Conservation (phyloP, 305 asterid species). For the Fraxinus nigra region DNA sequence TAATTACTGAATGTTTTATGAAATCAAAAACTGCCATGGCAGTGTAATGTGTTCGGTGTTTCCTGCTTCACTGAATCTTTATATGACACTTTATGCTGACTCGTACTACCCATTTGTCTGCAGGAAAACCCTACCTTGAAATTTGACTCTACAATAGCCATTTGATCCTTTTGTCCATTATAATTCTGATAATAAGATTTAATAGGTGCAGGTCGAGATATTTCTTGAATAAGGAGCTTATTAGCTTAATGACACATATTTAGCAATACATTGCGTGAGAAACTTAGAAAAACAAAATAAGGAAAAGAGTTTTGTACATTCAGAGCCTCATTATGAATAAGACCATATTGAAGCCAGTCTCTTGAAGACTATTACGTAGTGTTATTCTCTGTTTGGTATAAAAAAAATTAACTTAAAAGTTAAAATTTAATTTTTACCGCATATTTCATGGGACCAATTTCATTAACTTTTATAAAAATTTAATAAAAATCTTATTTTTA, state of each 20-base stretch:
- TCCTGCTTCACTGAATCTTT: not conserved
- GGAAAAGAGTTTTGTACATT: not conserved
- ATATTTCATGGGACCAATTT: not conserved
- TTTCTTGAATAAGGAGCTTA: not conserved
- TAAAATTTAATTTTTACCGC: not conserved
- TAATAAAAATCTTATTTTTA: no score
- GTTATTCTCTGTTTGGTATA: not conserved
- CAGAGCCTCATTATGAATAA: not conserved
- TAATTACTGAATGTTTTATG: not conserved
- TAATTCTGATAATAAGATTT: not conserved
- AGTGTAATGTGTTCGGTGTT: not conserved
- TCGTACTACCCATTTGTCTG: not conserved
- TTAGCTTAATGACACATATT: not conserved
- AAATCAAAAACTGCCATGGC: constrained; percentile 4
- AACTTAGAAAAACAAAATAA: not conserved
- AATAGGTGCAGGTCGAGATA: not conserved
- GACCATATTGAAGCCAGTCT: not conserved
- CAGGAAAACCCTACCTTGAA: not conserved
- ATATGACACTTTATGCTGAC: not conserved
- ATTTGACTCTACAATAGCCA: not conserved
- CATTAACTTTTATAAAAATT: no score
- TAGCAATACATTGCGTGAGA: not conserved
- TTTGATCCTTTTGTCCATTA: not conserved
- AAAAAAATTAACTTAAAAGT: no score
- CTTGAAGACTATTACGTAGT: not conserved